Percentiles rank a stretch among this genome's conserved stretches.
These are phyloP conservation scores for Limonium bicolor DNA, from an alignment of 148 eudicot species.

Conservation along the genomic window DNA sequence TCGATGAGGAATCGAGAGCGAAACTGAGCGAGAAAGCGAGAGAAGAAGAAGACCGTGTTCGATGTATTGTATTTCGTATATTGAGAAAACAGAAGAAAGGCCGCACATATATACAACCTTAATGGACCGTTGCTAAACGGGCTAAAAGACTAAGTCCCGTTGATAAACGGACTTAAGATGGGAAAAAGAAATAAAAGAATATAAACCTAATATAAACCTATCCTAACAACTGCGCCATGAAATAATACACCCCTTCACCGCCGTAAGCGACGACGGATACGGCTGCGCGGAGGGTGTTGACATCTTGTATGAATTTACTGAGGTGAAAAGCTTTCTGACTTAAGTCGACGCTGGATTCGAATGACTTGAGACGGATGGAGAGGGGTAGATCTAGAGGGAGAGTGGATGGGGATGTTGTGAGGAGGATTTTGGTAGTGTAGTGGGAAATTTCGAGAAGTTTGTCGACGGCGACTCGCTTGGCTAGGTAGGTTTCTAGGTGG, in stretches of 20 bases:
- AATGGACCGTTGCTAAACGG: too few relatives aligned
- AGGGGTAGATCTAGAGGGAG: conserved; percentile 25
- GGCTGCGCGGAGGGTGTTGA: conserved; percentile 42
- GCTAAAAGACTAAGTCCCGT: too few relatives aligned
- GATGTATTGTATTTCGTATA: too few relatives aligned
- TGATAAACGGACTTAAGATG: too few relatives aligned
- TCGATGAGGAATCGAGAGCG: too few relatives aligned
- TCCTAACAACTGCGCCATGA: conserved; percentile 76
- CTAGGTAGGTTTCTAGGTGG: conserved; percentile 80
- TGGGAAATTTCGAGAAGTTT: conserved; percentile 81
- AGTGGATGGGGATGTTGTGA: conserved; percentile 46
- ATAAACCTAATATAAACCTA: too few relatives aligned
- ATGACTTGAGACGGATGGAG: conserved; percentile 32
- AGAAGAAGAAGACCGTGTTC: too few relatives aligned
- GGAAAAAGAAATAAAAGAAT: too few relatives aligned
- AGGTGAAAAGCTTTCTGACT: conserved; percentile 91
- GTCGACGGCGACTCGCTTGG: conserved; percentile 92
- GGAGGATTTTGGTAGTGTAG: conserved; percentile 65
- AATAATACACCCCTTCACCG: conserved; percentile 78
- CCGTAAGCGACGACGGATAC: conserved; percentile 36
- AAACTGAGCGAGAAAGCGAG: too few relatives aligned
- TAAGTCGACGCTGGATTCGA: conserved; percentile 70
- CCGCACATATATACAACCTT: too few relatives aligned
- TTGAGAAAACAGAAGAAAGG: too few relatives aligned
- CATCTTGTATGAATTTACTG: conserved; percentile 77